Conservation (phyloP, 192 early-diverging fungal genomes). For the Podila epicladia region DNA sequence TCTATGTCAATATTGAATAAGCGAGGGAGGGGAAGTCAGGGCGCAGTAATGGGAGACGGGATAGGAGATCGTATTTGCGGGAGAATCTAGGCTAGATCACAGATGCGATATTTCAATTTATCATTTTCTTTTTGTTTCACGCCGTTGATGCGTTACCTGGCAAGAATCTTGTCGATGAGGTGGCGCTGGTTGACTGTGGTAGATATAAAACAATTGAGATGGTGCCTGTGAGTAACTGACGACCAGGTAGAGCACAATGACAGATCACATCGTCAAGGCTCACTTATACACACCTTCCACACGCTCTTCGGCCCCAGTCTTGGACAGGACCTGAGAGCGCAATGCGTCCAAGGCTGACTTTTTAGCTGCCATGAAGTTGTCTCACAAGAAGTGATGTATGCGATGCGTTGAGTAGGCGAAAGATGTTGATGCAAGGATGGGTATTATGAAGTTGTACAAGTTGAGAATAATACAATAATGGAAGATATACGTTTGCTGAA, state of each 20-base stretch:
- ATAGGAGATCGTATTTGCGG: background rate
- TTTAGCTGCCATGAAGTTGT: conserved; percentile 20
- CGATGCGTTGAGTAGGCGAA: no score
- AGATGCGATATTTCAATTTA: no score
- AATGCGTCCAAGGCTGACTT: conserved; percentile 54
- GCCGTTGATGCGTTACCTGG: conserved; percentile 49
- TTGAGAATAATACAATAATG: background rate
- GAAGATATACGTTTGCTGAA: background rate
- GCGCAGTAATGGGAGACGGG: background rate
- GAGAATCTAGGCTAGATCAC: background rate
- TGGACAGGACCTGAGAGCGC: conserved; percentile 57
- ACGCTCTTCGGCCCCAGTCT: conserved; percentile 67
- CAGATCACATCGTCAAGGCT: no score
- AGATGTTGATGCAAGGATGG: no score
- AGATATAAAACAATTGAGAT: background rate
- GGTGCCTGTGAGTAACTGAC: background rate
- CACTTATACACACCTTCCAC: conserved; percentile 55
- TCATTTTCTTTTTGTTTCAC: background rate
- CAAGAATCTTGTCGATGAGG: conserved; percentile 93
- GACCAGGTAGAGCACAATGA: background rate
- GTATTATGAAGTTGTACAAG: no score
- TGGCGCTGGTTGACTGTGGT: conserved; percentile 86
- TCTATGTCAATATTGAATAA: conserved; percentile 26
- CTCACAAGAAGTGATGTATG: no score
- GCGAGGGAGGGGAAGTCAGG: background rate